A percentile compares a stretch with the other conserved stretches of the same genome.
Evolutionary conservation across 2,329 filamentous ascomycete species (phyloP).

Genomic region (Fusarium sp.): DNA sequence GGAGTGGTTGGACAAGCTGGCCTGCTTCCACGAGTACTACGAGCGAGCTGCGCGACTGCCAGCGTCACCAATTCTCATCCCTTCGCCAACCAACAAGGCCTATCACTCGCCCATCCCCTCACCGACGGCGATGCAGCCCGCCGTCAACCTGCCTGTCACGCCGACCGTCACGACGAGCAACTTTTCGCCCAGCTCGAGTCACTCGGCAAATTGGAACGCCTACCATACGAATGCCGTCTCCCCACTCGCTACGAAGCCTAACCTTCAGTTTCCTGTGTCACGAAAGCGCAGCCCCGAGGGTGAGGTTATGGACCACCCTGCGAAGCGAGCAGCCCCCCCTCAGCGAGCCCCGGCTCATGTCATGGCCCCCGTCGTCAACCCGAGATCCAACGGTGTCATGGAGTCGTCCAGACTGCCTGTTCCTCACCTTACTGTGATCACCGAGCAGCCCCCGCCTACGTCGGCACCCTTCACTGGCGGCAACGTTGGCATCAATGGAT

Average conservation of each 20-base stretch:
- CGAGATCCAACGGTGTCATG: conserved; percentile 33
- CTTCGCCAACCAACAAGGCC: conserved; percentile 51
- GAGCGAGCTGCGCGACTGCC: conserved; percentile 67
- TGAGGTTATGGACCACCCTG: conserved; percentile 61
- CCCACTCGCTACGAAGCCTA: conserved; percentile 58
- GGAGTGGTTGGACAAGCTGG: conserved; percentile 82
- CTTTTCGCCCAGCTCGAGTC: conserved; percentile 53
- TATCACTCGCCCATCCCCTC: conserved; percentile 59
- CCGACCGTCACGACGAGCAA: conserved; percentile 44
- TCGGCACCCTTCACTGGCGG: conserved; percentile 45
- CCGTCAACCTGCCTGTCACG: conserved; percentile 47
- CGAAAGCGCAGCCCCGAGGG: conserved; percentile 62
- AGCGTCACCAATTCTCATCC: conserved; percentile 52
- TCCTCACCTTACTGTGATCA: conserved; percentile 74
- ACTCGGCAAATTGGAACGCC: conserved; percentile 51
- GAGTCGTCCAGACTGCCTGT: conserved; percentile 65
- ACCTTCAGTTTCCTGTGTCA: conserved; percentile 50
- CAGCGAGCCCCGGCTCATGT: conserved; percentile 32
- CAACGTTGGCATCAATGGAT: conserved; percentile 50
- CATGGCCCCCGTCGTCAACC: conserved; percentile 29
- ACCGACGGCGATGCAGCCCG: conserved; percentile 52
- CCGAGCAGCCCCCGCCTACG: conserved; percentile 48
- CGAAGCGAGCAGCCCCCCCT: conserved; percentile 57
- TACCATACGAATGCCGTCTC: conserved; percentile 55
- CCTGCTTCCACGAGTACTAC: conserved; percentile 84